Conservation (phyloP, 805 yeast genomes). For the Hyphopichia homilentoma region DNA sequence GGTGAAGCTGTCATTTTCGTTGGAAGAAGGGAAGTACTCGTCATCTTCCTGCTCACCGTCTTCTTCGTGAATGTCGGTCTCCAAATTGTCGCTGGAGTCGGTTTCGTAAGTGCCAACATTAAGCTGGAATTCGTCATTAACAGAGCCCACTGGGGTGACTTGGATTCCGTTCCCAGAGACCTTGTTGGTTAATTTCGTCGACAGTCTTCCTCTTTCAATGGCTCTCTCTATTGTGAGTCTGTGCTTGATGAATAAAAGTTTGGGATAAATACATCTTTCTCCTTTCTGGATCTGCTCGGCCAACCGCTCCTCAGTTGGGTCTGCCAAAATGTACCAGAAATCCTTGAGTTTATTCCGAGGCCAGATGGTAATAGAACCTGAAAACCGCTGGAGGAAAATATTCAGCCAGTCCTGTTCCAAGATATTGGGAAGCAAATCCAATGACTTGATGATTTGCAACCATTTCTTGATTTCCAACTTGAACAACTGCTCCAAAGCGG, state of each 20-base stretch:
- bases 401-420: conserved; percentile 79
- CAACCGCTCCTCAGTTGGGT: conserved; percentile 60
- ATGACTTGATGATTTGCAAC: conserved; percentile 60
- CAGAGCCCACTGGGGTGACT: not conserved
- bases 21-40: conserved; percentile 1
- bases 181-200: conserved; percentile 13
- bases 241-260: conserved; percentile 60
- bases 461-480: conserved; percentile 76
- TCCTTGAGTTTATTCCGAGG: conserved; percentile 61
- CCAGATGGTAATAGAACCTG: conserved; percentile 75
- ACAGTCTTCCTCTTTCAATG: conserved; percentile 49
- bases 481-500: conserved; percentile 67
- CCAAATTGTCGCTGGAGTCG: conserved; percentile 11
- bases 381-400: conserved; percentile 68
- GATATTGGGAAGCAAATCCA: conserved; percentile 65
- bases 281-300: conserved; percentile 57
- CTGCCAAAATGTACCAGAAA: conserved; percentile 60
- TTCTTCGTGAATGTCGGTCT: too few species aligned
- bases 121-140: too few species aligned
- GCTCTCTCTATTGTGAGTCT: conserved; percentile 63
- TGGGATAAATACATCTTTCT: conserved; percentile 63
- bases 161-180: not conserved
- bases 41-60: conserved; percentile 8
- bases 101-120: conserved; percentile 10
- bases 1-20: conserved; percentile 2